phyloP scores from a whole-genome alignment of 2,329 filamentous ascomycete species.

The Aspergillus quadricinctus region DNA sequence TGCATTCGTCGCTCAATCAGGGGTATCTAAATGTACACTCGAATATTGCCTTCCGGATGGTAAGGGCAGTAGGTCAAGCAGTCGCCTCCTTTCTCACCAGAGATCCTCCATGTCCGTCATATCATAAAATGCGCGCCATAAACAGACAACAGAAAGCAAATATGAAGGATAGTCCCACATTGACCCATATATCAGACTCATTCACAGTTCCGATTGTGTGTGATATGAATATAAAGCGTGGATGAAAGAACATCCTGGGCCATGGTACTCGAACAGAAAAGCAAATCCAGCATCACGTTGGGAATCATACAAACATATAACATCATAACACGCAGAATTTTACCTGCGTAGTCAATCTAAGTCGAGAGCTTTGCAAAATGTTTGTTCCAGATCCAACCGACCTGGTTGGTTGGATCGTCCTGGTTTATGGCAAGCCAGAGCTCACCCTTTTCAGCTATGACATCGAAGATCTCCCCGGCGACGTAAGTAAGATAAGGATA shows the following conservation, averaged over 20 bases:
- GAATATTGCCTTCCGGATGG: conserved; percentile 5
- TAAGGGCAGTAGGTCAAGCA: neutral
- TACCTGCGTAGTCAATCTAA: conserved; percentile 7
- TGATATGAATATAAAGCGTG: neutral
- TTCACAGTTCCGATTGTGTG: neutral
- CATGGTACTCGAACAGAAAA: conserved; percentile 3
- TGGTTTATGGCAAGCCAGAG: conserved; percentile 97
- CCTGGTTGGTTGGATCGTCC: conserved; percentile 71
- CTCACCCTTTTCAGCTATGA: conserved; percentile 95
- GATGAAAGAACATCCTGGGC: neutral
- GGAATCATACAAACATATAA: conserved; percentile 4
- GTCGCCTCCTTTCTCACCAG: conserved; percentile 2
- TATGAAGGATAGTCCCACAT: conserved; percentile 1
- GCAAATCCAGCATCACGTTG: neutral
- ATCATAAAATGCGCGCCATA: conserved; percentile 6
- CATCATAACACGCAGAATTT: conserved; percentile 1
- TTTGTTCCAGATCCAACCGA: conserved; percentile 99
- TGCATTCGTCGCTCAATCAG: conserved; percentile 15
- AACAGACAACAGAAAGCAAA: conserved; percentile 9
- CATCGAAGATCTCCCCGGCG: conserved; percentile 88
- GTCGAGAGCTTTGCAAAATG: conserved; percentile 67
- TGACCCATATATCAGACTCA: neutral
- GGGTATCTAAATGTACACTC: conserved; percentile 34
- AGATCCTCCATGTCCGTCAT: conserved; percentile 7
- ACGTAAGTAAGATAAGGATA: conserved; percentile 96